A percentile compares a stretch with the other conserved stretches of the same genome.
Conservation (phyloP, 2,329 filamentous ascomycete species). For the Thielaviopsis musarum region DNA sequence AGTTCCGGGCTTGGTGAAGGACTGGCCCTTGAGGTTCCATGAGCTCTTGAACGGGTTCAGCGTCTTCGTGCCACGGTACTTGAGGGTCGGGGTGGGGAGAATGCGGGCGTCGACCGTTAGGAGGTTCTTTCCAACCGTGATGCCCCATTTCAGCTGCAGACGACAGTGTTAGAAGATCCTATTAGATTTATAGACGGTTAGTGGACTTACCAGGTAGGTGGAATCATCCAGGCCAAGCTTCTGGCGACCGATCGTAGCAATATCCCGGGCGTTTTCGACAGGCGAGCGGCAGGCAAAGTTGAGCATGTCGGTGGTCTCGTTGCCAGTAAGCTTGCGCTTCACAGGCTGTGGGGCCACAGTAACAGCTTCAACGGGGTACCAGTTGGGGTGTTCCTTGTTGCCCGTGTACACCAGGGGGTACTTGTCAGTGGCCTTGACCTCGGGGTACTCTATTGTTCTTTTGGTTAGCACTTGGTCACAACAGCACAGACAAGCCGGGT, state of each 20-base stretch:
- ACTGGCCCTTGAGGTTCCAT: conserved; percentile 51
- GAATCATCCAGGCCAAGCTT: conserved; percentile 38
- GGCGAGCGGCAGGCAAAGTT: conserved; percentile 53
- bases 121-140: conserved; percentile 42
- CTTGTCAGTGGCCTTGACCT: conserved; percentile 18
- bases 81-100: conserved; percentile 40
- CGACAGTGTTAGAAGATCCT: neutral
- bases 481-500: conserved; percentile 9
- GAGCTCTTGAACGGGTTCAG: conserved; percentile 31
- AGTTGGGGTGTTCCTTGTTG: conserved; percentile 35
- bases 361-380: conserved; percentile 51
- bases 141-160: conserved; percentile 34
- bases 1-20: conserved; percentile 34
- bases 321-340: conserved; percentile 35
- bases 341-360: conserved; percentile 44
- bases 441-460: conserved; percentile 19
- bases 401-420: conserved; percentile 53
- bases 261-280: conserved; percentile 47
- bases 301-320: conserved; percentile 54
- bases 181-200: neutral
- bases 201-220: conserved; percentile 27
- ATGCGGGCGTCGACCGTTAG: conserved; percentile 59
- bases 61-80: conserved; percentile 29
- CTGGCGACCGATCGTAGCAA: conserved; percentile 38
- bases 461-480: neutral